Evolutionary conservation across 2,329 filamentous ascomycete species (phyloP).

Genomic region (Aspergillus sp.): DNA sequence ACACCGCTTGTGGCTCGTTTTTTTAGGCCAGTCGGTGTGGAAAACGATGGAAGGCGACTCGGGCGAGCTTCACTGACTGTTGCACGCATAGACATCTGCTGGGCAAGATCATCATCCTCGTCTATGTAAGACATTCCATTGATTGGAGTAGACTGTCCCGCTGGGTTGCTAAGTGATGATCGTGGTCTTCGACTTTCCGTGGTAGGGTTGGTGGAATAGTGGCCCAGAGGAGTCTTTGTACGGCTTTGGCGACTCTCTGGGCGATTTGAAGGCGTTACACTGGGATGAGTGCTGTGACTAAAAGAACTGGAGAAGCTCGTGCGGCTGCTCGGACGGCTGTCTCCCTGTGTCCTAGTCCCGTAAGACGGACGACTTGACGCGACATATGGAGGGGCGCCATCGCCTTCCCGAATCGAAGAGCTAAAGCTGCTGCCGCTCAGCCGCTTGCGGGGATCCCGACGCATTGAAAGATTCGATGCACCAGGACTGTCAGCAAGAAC

Average conservation of each 20-base stretch:
- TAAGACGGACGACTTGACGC: conserved; percentile 48
- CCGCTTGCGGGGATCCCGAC: conserved; percentile 41
- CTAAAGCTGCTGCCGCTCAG: conserved; percentile 44
- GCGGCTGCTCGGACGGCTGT: conserved; percentile 72
- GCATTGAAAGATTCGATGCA: conserved; percentile 58
- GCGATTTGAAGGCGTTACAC: conserved; percentile 48
- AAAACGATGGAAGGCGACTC: conserved; percentile 46
- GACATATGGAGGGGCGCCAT: conserved; percentile 35
- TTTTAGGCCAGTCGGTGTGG: conserved; percentile 49
- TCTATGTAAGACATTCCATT: conserved; percentile 57
- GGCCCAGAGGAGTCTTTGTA: conserved; percentile 63
- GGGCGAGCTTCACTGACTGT: conserved; percentile 31
- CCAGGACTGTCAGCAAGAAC: conserved; percentile 50
- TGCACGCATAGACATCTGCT: conserved; percentile 40
- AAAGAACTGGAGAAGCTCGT: conserved; percentile 57
- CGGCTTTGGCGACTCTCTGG: conserved; percentile 67
- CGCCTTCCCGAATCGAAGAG: conserved; percentile 38
- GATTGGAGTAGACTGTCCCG: conserved; percentile 57
- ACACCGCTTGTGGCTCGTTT: conserved; percentile 53
- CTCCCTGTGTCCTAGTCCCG: conserved; percentile 41
- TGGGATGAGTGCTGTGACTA: conserved; percentile 39
- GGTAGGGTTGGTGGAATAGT: conserved; percentile 51
- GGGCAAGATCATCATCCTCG: conserved; percentile 49
- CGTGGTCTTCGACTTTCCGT: conserved; percentile 60
- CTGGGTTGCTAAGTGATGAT: conserved; percentile 65